These are phyloP conservation scores for Papiliotrema terrestris DNA, from an alignment of 1,284 basidiomycete genomes.

Conservation along the genomic window DNA sequence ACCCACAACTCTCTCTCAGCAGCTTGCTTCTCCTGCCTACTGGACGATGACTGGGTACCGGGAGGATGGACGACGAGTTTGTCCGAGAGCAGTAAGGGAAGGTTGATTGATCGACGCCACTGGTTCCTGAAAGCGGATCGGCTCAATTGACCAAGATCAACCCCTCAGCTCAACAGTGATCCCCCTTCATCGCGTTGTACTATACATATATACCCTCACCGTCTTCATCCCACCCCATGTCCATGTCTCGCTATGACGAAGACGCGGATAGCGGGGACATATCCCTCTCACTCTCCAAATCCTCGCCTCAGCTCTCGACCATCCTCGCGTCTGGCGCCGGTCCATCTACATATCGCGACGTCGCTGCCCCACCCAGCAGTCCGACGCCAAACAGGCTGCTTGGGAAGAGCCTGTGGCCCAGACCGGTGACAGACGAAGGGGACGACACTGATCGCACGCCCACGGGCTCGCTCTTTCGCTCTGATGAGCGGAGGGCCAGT, in stretches of 20 bases:
- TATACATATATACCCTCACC: neutral
- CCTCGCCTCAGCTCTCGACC: constrained; percentile 5
- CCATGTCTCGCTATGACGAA: constrained; percentile 4
- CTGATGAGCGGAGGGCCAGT: neutral
- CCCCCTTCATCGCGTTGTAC: neutral
- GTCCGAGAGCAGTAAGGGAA: too few species aligned
- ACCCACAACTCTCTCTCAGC: too few species aligned
- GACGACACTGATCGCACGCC: neutral
- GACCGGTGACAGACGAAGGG: neutral
- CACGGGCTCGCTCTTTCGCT: neutral
- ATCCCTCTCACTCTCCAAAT: constrained; percentile 8
- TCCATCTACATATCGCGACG: neutral
- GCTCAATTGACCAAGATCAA: neutral
- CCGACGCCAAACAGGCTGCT: constrained; percentile 14
- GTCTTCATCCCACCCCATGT: neutral
- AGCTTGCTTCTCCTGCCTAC: too few species aligned
- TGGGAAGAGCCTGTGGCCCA: constrained; percentile 6
- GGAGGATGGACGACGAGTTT: too few species aligned
- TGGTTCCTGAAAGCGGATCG: neutral
- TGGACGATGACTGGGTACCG: too few species aligned
- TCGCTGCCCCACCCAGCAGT: constrained; percentile 1
- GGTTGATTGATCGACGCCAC: neutral
- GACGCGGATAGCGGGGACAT: constrained; percentile 14
- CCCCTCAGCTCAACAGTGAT: neutral
- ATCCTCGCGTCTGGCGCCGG: neutral